Conservation (phyloP, 176 grass and related monocot genomes). For the Hordeum vulgare region MorexV3_pseudomolecules_assembly NC_058519.1:567598461-567598960, state of each 20-base stretch:
- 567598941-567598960: background rate
- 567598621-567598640: background rate
- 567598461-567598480: constrained; percentile 77
- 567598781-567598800: background rate
- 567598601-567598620: background rate
- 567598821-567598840: background rate
- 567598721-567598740: background rate
- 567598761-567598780: background rate
- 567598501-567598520: constrained; percentile 90
- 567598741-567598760: background rate
- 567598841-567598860: background rate
- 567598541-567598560: constrained; percentile 66
- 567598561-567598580: background rate
- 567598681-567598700: too few relatives aligned
- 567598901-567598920: background rate
- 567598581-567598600: background rate
- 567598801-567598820: background rate
- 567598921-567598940: background rate
- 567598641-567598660: too few relatives aligned
- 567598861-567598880: background rate
- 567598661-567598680: too few relatives aligned
- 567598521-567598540: constrained; percentile 86
- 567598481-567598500: constrained; percentile 98
- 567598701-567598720: background rate
- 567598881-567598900: background rate